phyloP scores from a whole-genome alignment of 2,329 filamentous ascomycete genomes.

The Penicillium sp. region DNA sequence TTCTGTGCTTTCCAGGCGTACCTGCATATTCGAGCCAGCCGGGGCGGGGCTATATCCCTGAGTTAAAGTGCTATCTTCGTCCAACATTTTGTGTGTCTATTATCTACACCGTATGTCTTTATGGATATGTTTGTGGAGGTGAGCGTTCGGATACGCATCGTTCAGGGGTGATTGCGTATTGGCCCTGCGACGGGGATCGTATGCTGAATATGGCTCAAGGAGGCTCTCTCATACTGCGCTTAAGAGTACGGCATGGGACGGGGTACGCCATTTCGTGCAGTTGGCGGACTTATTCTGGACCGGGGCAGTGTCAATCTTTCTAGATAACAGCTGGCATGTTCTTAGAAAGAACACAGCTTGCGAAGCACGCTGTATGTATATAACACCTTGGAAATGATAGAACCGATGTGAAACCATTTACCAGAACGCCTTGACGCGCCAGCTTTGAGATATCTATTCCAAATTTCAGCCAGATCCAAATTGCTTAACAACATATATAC shows the following conservation, averaged over 20 bases:
- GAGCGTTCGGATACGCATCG: neutral
- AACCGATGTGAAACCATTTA: conserved; percentile 1
- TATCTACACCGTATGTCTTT: neutral
- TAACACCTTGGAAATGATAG: conserved; percentile 19
- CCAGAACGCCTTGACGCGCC: neutral
- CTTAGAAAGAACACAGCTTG: conserved; percentile 9
- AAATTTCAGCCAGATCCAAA: neutral
- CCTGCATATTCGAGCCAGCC: conserved; percentile 81
- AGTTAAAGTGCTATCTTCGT: conserved; percentile 43
- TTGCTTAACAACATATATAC: neutral
- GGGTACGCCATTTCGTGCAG: neutral
- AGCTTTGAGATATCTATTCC: neutral
- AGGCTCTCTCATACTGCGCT: neutral
- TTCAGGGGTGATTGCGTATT: neutral
- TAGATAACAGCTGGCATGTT: conserved; percentile 14
- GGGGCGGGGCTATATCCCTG: conserved; percentile 82
- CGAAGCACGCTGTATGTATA: conserved; percentile 25
- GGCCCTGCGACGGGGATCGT: neutral
- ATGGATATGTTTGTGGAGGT: neutral
- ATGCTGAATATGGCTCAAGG: neutral
- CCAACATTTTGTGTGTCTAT: neutral
- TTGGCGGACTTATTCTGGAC: neutral
- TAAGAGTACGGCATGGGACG: neutral
- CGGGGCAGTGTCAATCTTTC: neutral
- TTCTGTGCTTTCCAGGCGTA: conserved; percentile 91